Evolutionary conservation across 176 grass and related monocot genomes (phyloP), one percentile per base, ranked within the genome.

Genomic region (Sorghum bicolor): DNA sequence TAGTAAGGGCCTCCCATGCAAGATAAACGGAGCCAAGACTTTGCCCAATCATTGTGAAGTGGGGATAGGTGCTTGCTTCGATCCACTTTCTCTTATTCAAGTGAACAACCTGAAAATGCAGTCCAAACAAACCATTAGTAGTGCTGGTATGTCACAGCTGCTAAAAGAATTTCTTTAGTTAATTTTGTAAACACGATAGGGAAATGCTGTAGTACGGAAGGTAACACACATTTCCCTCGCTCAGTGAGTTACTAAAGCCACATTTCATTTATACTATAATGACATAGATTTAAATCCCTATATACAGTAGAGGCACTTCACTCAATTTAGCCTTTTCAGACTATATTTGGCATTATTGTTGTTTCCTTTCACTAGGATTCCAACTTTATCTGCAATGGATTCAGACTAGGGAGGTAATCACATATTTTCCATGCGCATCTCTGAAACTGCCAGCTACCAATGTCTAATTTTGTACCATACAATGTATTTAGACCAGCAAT

Each of bases 1-100:
- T 95, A 15, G 75, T 72, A 24, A 98, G 84, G 86, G 96, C 96
- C 70, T 95, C 96, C 91, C 91, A 98, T 84, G 91, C 86, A 48
- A 98, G 93, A 79, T 95, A 98, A 74, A 92, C 80, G 11, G 96
- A 95, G 33, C 96, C 93, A 77, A 98, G 87, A 79, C 93, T 95
- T 84, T 98, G 93, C 9, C 96, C 96, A 34, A 98, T 98, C 96
- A 98, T 98, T 8, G 96, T 98, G 77, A 98, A 98, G 55, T 78
- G 85, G 6, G 96, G 89, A 87, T 95, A 95, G 0, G 89, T 95
- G 29, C 80, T 85, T 72, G 94, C 91, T 78, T 95, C 93, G 5
- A 98, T 90, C 96, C 96, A 98, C 58, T 98, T 98, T 90, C 96
- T 98, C 74, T 76, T 93, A 75, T 55, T 85, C 80, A 98, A 85